phyloP scores from a whole-genome alignment of 1,139 yeast genomes.

The Scheffersomyces quercinus region DNA sequence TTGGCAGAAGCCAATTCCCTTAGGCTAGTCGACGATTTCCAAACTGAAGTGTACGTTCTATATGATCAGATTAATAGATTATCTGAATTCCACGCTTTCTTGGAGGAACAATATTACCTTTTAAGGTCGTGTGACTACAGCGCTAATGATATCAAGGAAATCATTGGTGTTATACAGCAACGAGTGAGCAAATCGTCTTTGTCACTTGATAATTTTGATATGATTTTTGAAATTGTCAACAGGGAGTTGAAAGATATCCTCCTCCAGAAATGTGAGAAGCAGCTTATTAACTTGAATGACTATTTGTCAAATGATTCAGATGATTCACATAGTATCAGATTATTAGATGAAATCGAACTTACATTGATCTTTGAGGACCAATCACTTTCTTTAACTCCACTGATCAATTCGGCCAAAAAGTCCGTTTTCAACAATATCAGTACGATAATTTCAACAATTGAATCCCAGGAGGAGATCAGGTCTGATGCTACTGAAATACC shows the following conservation, averaged over 20 bases:
- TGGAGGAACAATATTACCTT: slow-evolving; percentile 14
- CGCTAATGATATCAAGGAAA: slow-evolving; percentile 10
- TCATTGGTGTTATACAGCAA: slow-evolving; percentile 38
- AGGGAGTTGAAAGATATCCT: slow-evolving; percentile 35
- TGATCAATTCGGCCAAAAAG: too few species aligned
- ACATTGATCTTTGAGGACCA: too few species aligned
- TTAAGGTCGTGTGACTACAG: slow-evolving; percentile 33
- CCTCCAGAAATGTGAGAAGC: slow-evolving; percentile 27
- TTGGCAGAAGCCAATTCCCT: slow-evolving; percentile 43
- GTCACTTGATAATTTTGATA: slow-evolving; percentile 41
- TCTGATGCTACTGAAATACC: too few species aligned
- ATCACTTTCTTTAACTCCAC: too few species aligned
- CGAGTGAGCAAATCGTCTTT: slow-evolving; percentile 36
- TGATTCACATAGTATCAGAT: too few species aligned
- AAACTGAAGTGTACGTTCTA: slow-evolving; percentile 27
- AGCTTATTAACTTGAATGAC: background rate
- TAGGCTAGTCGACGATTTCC: slow-evolving; percentile 39
- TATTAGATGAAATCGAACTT: too few species aligned
- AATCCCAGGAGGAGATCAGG: slow-evolving; percentile 5
- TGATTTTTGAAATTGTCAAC: slow-evolving; percentile 43
- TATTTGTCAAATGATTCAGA: background rate
- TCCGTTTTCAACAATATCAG: too few species aligned
- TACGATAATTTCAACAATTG: slow-evolving; percentile 7
- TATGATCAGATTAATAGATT: slow-evolving; percentile 35
- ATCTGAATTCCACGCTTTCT: slow-evolving; percentile 20